These are phyloP conservation scores for Phytopythium aichiense DNA, from an alignment of 352 stramenopile species.

Conservation along the genomic window DNA sequence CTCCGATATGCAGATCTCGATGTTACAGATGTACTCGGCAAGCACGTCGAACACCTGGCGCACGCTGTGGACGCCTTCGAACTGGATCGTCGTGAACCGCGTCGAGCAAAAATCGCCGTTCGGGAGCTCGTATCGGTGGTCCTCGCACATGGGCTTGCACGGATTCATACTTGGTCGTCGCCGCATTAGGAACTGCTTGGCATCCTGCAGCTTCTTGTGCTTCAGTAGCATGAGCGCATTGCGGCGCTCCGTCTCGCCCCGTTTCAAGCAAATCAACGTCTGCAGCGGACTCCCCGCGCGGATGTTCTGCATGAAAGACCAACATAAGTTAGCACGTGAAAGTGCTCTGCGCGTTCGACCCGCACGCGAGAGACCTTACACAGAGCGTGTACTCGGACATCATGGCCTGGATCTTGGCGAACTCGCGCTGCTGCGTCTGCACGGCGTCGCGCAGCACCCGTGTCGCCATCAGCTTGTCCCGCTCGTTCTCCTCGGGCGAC, in stretches of 20 bases:
- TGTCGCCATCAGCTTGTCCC: constrained; percentile 20
- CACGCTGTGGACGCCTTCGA: constrained; percentile 18
- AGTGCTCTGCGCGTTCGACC: neutral
- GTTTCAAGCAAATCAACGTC: constrained; percentile 22
- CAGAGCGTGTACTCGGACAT: constrained; percentile 37
- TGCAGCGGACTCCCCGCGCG: constrained; percentile 28
- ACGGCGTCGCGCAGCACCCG: constrained; percentile 32
- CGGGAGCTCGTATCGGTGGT: constrained; percentile 22
- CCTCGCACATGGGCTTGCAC: constrained; percentile 21
- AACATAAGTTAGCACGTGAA: neutral
- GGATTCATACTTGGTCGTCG: constrained; percentile 23
- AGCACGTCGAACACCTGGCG: constrained; percentile 34
- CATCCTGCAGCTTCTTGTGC: constrained; percentile 22
- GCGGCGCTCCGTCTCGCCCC: constrained; percentile 9
- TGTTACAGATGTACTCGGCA: constrained; percentile 26
- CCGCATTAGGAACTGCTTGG: constrained; percentile 24
- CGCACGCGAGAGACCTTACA: constrained; percentile 12
- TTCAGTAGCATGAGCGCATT: constrained; percentile 20
- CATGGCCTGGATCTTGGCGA: constrained; percentile 33
- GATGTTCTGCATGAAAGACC: constrained; percentile 18
- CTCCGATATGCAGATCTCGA: constrained; percentile 43
- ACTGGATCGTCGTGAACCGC: constrained; percentile 25
- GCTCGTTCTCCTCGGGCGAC: constrained; percentile 18
- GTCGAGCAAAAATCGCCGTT: constrained; percentile 26
- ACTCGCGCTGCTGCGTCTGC: constrained; percentile 28